Evolutionary conservation across 2,329 filamentous ascomycete genomes (phyloP), one percentile per base, ranked within the genome.

Genomic region (Trichoderma sp.): DNA sequence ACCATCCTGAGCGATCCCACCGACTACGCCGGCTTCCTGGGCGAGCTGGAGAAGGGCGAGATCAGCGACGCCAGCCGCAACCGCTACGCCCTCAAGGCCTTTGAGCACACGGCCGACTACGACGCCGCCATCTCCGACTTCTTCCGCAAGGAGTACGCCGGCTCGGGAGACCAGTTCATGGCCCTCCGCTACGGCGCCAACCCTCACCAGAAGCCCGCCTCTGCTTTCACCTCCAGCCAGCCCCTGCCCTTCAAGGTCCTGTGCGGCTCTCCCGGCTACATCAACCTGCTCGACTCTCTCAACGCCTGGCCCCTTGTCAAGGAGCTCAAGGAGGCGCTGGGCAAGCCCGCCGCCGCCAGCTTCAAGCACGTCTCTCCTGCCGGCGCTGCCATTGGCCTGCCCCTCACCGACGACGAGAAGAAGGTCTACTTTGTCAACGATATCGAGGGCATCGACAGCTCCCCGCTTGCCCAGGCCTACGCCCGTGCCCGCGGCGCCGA

Each of bases 321-420:
- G 86, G 96, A 99, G 84, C 88, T 99, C 76, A 96, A 94, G 85
- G 85, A 91, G 74, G 93, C 95, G 26, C 89, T 98, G 26, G 90
- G 91, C 74, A 90, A 91, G 80, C 93, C 96, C 39, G 96, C 96
- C 66, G 96, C 96, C 34, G 95, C 96, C 72, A 97, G 93, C 79
- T 99, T 99, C 90, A 99, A 97, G 89, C 96, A 99, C 80, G 96
- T 98, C 71, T 99, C 96, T 11, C 96, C 96, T 24, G 96, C 96
- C 54, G 96, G 96, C 77, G 96, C 95, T 69, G 95, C 96, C 73
- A 96, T 99, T 76, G 96, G 94, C 73, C 89, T 96, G 7, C 93
- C 94, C 26, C 87, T 99, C 72, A 93, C 85, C 72, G 89, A 92
- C 51, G 91, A 92, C 64, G 96, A 99, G 87, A 91, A 92, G 81